Conservation (phyloP, 495 filamentous ascomycete genomes). For the Daldinia bambusicola region DNA sequence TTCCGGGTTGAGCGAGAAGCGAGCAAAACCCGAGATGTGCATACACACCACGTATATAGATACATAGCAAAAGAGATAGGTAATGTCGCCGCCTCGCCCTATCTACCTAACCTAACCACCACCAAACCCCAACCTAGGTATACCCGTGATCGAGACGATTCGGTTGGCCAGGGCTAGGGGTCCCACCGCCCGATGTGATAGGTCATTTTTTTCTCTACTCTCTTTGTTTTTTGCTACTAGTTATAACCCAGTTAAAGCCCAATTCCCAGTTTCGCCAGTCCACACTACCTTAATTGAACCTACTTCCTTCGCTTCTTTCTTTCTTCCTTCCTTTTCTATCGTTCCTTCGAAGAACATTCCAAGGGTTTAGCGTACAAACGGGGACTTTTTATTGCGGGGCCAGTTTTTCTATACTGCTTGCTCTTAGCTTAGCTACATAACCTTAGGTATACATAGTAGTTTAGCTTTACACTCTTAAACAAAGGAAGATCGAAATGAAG, state of each 20-base stretch:
- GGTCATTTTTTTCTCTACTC: neutral
- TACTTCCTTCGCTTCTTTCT: too few relatives aligned
- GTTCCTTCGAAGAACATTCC: neutral
- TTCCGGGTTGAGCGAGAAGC: neutral
- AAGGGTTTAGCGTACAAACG: neutral
- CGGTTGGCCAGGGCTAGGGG: conserved; percentile 1
- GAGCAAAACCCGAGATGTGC: neutral
- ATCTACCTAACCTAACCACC: too few relatives aligned
- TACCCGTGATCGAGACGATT: neutral
- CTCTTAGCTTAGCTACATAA: too few relatives aligned
- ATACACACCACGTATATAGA: neutral
- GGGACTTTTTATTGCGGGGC: too few relatives aligned
- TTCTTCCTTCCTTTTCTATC: too few relatives aligned
- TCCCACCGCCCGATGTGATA: conserved; percentile 4
- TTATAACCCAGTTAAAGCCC: neutral
- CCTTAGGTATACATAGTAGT: too few relatives aligned
- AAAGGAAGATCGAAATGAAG: too few relatives aligned
- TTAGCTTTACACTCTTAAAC: too few relatives aligned
- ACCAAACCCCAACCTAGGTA: neutral
- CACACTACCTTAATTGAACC: conserved; percentile 10
- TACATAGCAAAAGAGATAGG: neutral
- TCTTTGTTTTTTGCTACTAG: too few relatives aligned
- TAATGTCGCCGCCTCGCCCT: neutral
- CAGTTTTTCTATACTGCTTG: too few relatives aligned
- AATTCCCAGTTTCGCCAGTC: neutral